Conservation (phyloP, 768 basidiomycete genomes). For the Panaeolus cyanescens region DNA sequence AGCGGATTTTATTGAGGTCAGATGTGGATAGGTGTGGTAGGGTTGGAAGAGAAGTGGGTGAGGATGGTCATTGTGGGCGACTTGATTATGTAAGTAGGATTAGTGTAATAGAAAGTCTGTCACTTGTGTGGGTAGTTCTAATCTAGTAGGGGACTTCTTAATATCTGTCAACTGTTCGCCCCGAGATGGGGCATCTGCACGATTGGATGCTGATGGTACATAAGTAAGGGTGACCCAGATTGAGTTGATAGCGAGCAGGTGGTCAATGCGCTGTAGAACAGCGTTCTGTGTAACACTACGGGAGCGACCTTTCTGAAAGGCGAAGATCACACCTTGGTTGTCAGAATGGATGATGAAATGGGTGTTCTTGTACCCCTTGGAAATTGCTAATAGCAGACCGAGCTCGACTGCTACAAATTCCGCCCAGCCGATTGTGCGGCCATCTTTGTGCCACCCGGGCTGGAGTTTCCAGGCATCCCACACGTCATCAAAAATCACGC, state of each 20-base stretch:
- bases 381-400: slow-evolving; percentile 24
- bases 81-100: no score
- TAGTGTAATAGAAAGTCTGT: not conserved
- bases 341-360: slow-evolving; percentile 34
- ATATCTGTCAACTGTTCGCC: slow-evolving; percentile 2
- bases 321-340: slow-evolving; percentile 33
- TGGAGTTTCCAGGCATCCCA: slow-evolving; percentile 36
- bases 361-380: slow-evolving; percentile 13
- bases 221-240: slow-evolving; percentile 29
- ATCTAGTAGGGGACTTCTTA: not conserved
- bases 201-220: slow-evolving; percentile 21
- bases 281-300: slow-evolving; percentile 30
- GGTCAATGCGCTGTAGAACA: slow-evolving; percentile 25
- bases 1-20: no score
- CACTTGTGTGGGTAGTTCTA: not conserved
- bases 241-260: slow-evolving; percentile 16
- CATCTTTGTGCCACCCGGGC: slow-evolving; percentile 24
- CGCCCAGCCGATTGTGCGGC: slow-evolving; percentile 40
- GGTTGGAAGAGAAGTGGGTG: no score
- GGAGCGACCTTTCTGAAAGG: slow-evolving; percentile 24
- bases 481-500: slow-evolving; percentile 26
- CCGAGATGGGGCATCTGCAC: slow-evolving; percentile 23
- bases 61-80: no score
- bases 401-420: slow-evolving; percentile 43
- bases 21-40: no score